These are phyloP conservation scores for Cryptosporidium sp. DNA, from an alignment of 169 alveolate genomes.

Conservation along the genomic window DNA sequence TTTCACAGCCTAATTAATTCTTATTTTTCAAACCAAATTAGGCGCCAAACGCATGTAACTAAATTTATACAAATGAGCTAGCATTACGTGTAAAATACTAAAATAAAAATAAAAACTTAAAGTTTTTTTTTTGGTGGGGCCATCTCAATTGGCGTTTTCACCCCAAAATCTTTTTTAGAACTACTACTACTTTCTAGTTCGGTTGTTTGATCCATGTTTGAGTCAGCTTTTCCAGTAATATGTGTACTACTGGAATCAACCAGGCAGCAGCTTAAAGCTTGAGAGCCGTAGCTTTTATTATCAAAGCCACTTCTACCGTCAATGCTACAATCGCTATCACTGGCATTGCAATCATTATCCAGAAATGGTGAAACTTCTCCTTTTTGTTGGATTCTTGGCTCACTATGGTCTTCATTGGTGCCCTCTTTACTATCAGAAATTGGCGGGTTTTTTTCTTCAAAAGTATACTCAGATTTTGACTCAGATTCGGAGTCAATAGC, in stretches of 20 bases:
- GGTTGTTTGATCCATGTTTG: neutral
- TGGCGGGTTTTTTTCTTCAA: neutral
- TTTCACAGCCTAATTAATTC: neutral
- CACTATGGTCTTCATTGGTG: neutral
- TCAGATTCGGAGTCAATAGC: neutral
- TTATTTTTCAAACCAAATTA: neutral
- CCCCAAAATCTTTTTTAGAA: neutral
- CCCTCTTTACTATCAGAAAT: neutral
- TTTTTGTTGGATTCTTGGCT: neutral
- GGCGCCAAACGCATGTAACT: constrained; percentile 8
- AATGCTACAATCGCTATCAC: neutral
- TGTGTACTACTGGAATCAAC: neutral
- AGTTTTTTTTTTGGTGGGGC: neutral
- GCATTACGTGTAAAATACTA: neutral
- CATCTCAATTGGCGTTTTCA: neutral
- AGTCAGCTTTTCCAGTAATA: neutral
- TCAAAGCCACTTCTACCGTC: neutral
- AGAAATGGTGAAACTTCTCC: neutral
- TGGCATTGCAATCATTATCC: neutral
- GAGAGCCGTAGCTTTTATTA: neutral
- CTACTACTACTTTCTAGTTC: neutral
- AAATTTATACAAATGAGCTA: neutral
- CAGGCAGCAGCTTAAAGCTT: neutral
- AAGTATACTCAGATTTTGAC: neutral
- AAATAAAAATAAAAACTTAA: neutral